These are phyloP conservation scores for Pichia norvegensis DNA, from an alignment of 1,139 yeast species.

Conservation along the genomic window DNA sequence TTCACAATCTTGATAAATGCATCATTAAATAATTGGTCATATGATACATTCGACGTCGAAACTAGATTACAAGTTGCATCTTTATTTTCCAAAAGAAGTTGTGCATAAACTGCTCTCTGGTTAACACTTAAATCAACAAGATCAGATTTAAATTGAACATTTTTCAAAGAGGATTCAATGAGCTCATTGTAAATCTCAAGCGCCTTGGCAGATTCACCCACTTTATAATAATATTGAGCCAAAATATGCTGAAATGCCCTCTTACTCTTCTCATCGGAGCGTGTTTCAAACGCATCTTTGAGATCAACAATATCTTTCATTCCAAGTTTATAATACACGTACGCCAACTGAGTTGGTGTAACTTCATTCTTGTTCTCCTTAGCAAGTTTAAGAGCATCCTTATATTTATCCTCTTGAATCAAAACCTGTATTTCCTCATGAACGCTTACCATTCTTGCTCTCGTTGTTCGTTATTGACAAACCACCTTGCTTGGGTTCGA, in stretches of 20 bases:
- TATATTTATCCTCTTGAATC: not conserved
- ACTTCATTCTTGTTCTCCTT: conserved; percentile 5
- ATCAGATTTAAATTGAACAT: conserved; percentile 24
- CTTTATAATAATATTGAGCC: conserved; percentile 73
- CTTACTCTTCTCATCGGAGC: conserved; percentile 20
- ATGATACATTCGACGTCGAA: conserved; percentile 27
- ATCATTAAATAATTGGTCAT: conserved; percentile 60
- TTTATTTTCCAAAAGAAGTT: conserved; percentile 20
- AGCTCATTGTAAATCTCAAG: conserved; percentile 39
- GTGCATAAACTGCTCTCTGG: conserved; percentile 62
- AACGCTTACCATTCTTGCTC: not conserved
- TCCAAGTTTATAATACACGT: conserved; percentile 56
- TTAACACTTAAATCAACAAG: conserved; percentile 58
- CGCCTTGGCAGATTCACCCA: conserved; percentile 52
- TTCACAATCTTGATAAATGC: conserved; percentile 49
- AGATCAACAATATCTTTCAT: conserved; percentile 32
- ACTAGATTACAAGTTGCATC: conserved; percentile 3
- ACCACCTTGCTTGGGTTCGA: not conserved
- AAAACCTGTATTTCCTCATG: not conserved
- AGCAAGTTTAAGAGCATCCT: not conserved
- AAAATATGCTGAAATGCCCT: conserved; percentile 65
- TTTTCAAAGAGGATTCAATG: conserved; percentile 32
- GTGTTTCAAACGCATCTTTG: conserved; percentile 30
- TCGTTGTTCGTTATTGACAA: not conserved
- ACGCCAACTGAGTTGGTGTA: conserved; percentile 33